A percentile compares a stretch with the other conserved stretches of the same genome.
Conservation (phyloP, 108 stramenopile genomes). For the Fistulifera pelliculosa region DNA sequence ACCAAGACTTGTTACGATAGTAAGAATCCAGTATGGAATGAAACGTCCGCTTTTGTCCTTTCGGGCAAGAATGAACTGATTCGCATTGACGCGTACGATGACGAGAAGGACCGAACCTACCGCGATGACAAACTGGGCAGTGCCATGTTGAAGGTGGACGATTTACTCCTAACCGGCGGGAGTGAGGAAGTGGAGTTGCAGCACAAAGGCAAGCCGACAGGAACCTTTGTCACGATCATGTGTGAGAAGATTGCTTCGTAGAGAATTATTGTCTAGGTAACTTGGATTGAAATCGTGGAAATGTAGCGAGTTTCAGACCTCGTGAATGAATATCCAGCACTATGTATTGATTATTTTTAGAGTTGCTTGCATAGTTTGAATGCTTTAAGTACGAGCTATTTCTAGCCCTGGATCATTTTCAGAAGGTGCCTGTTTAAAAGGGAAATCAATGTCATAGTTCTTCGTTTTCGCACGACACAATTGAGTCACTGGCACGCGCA, state of each 20-base stretch:
- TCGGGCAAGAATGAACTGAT: conserved; percentile 20
- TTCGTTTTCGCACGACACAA: too few species aligned
- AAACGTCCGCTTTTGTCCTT: conserved; percentile 25
- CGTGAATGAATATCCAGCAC: too few species aligned
- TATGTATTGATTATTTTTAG: too few species aligned
- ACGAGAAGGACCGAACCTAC: conserved; percentile 20
- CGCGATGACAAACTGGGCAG: conserved; percentile 28
- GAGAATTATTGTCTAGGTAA: too few species aligned
- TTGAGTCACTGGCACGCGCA: too few species aligned
- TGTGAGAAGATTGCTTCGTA: conserved; percentile 6
- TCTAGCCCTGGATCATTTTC: too few species aligned
- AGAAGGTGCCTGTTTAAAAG: too few species aligned
- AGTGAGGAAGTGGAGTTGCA: conserved; percentile 33
- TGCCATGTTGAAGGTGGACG: conserved; percentile 22
- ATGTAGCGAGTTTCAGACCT: too few species aligned
- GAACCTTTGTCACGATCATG: conserved; percentile 21
- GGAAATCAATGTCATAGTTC: too few species aligned
- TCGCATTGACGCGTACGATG: conserved; percentile 33
- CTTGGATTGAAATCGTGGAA: too few species aligned
- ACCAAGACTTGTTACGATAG: conserved; percentile 37
- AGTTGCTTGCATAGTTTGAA: too few species aligned
- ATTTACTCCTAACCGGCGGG: conserved; percentile 34
- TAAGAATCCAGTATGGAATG: conserved; percentile 47
- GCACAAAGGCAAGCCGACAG: conserved; percentile 20
- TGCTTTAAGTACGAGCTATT: too few species aligned